Conservation (phyloP, 495 filamentous ascomycete genomes). For the Annulohypoxylon stygium region DNA sequence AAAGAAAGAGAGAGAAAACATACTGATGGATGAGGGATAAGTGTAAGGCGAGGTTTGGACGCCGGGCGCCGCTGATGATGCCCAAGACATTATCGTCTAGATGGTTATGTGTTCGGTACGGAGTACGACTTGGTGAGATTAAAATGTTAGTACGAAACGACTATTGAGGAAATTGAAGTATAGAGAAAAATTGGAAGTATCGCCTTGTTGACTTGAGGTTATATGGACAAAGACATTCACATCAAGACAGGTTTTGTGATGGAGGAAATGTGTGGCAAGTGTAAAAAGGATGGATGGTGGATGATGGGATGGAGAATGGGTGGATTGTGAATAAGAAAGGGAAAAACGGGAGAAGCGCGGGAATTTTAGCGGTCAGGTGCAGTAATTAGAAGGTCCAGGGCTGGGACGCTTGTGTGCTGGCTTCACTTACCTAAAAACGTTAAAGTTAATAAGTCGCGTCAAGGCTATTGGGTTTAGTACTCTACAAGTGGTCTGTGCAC, state of each 20-base stretch:
- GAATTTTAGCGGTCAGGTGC: conserved; percentile 18
- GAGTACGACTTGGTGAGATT: conserved; percentile 10
- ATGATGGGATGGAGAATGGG: background rate
- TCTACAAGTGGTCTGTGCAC: background rate
- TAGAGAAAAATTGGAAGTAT: conserved; percentile 2
- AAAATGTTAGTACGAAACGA: conserved; percentile 31
- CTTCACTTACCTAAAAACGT: conserved; percentile 14
- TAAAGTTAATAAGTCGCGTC: conserved; percentile 7
- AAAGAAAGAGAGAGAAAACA: conserved; percentile 21
- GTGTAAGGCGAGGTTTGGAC: conserved; percentile 50
- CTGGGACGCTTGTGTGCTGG: background rate
- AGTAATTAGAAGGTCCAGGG: conserved; percentile 1
- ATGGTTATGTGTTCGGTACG: conserved; percentile 6
- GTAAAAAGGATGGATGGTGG: conserved; percentile 9
- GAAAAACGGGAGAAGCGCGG: conserved; percentile 4
- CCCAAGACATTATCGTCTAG: conserved; percentile 49
- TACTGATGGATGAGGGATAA: conserved; percentile 49
- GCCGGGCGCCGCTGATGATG: conserved; percentile 52
- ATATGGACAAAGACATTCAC: conserved; percentile 26
- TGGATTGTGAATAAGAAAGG: conserved; percentile 4
- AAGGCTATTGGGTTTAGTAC: background rate
- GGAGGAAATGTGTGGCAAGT: conserved; percentile 14
- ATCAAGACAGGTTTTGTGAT: conserved; percentile 15
- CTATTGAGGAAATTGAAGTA: conserved; percentile 14
- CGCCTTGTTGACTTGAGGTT: conserved; percentile 11